Evolutionary conservation across 208 protist species (phyloP).

Genomic region (Leishmania turanica): DNA sequence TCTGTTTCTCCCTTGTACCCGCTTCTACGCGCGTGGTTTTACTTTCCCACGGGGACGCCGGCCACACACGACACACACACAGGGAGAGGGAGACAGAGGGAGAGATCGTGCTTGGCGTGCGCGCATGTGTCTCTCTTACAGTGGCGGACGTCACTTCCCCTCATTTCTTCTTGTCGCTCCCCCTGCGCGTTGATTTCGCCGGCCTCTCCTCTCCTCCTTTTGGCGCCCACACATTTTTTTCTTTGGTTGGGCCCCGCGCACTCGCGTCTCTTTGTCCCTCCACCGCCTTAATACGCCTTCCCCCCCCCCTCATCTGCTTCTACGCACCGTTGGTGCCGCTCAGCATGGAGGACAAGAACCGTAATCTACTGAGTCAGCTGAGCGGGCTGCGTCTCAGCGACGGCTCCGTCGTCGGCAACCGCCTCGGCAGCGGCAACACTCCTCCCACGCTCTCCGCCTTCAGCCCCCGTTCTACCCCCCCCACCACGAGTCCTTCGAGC

Average conservation of each 20-base stretch:
- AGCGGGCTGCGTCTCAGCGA: conserved; percentile 48
- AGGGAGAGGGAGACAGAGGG: too few species aligned
- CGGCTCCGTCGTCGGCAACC: conserved; percentile 33
- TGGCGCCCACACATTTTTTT: not conserved
- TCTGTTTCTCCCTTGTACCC: not conserved
- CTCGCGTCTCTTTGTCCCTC: not conserved
- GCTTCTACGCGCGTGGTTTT: not conserved
- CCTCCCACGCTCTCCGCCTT: conserved; percentile 20
- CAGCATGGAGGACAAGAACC: conserved; percentile 18
- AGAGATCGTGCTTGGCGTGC: not conserved
- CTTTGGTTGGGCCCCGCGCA: not conserved
- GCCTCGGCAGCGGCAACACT: conserved; percentile 21
- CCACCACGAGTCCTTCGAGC: conserved; percentile 20
- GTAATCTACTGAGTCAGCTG: conserved; percentile 42
- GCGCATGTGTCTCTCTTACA: not conserved
- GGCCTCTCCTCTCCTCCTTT: conserved; percentile 10
- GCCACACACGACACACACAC: not conserved
- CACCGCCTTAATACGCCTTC: not conserved
- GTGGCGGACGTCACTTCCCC: not conserved
- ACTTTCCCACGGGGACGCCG: not conserved
- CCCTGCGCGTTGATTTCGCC: not conserved
- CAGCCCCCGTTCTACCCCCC: conserved; percentile 12
- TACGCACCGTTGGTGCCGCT: not conserved
- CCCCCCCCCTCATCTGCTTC: not conserved
- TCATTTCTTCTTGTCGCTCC: not conserved